Conservation (phyloP, 2,329 filamentous ascomycete species). For the Cercospora sp. region DNA sequence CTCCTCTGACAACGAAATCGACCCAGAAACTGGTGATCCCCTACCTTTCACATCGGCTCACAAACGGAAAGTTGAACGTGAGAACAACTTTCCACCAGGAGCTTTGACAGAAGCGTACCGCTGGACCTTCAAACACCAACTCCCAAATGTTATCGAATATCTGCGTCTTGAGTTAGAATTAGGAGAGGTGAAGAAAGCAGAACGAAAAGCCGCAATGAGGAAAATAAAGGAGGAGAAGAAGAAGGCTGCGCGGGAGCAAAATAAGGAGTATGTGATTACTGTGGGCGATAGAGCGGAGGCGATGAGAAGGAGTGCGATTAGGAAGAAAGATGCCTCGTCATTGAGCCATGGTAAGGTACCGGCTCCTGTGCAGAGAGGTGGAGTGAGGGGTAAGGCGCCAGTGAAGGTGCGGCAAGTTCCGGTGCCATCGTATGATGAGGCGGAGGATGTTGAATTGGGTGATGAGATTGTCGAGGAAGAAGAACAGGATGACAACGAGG, state of each 20-base stretch:
- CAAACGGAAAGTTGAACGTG: background rate
- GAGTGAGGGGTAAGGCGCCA: background rate
- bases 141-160: background rate
- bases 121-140: background rate
- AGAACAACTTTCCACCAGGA: background rate
- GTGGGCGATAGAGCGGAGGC: background rate
- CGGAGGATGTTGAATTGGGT: background rate
- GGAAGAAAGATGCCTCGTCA: background rate
- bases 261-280: background rate
- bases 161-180: background rate
- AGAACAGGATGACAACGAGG: background rate
- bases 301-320: background rate
- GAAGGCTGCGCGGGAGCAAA: background rate
- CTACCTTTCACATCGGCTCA: background rate
- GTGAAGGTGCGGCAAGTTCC: background rate
- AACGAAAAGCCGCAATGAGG: background rate
- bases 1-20: background rate
- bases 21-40: background rate
- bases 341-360: background rate
- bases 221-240: background rate
- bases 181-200: background rate
- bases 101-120: background rate
- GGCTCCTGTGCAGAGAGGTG: background rate
- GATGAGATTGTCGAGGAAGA: background rate
- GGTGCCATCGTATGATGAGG: background rate